Conservation (phyloP, 495 filamentous ascomycete genomes). For the Lepidopterella palustris region DNA sequence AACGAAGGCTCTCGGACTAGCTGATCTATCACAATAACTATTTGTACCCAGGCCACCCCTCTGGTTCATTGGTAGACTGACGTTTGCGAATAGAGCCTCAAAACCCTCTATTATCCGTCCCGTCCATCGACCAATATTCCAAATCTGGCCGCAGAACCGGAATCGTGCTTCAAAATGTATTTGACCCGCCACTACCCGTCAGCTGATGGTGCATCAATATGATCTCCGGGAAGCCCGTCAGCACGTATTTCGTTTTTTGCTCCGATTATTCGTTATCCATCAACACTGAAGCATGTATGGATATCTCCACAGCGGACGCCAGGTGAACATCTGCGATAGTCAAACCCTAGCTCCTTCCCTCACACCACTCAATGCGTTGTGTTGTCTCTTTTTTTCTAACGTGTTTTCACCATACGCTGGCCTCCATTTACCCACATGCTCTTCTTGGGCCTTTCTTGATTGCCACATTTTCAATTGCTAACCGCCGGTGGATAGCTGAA, state of each 20-base stretch:
- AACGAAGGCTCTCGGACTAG: neutral
- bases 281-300: neutral
- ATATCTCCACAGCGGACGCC: neutral
- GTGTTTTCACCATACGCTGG: neutral
- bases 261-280: constrained; percentile 1
- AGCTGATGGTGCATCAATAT: neutral
- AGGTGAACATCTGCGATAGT: neutral
- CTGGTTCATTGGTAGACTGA: neutral
- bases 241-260: neutral
- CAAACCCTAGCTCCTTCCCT: neutral
- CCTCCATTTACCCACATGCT: neutral
- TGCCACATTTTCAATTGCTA: neutral
- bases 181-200: constrained; percentile 3
- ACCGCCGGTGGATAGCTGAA: neutral
- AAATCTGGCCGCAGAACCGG: neutral
- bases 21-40: neutral
- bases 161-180: neutral
- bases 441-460: neutral
- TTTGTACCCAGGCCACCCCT: neutral
- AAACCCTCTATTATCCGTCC: neutral
- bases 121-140: neutral
- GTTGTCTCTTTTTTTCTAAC: neutral
- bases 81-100: neutral
- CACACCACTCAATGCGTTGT: neutral
- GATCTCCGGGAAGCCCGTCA: neutral